Base-by-base conservation (phyloP, 78 protist species). In the Dictyostelium capitatum region DNA sequence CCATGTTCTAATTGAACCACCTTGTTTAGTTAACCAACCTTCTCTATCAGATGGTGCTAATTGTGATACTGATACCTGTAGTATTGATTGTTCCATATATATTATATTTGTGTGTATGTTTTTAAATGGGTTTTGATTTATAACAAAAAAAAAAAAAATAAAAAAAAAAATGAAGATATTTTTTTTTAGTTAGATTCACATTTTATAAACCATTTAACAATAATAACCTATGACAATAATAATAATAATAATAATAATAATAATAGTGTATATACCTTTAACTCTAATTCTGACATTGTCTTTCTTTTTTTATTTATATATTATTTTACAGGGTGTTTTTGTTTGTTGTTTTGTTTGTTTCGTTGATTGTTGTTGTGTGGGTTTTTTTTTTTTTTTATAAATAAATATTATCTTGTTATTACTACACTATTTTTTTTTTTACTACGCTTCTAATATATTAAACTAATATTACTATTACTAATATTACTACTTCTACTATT, bases 21-120 rank as follows among this genome's bases (percentile, higher is more conserved):
- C 96, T 59, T 95, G 96, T 47, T 95, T 95, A 12, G 89, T 95
- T 78, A 80, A 54, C 96, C 96, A 95, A 41, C 96, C 96, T 23
- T 92, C 96, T 47, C 91, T 75, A n/a, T 92, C 96, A 19, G 92
- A 23, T 59, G 96, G 96, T 69, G 90, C 93, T 53, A 92, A 70
- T 78, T 78, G 74, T 20, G 82, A 46, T 15, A 84, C 91, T 65
- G 96, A 92, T 19, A 92, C 92, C 79, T 67, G 19, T 23, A 83
- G 28, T 17, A 54, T 54, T 37, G 43, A 37, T 37, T 37, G 43
- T 37, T 37, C 43, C 43, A 37, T 37, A 37, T 37, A 37, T 37
- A 3, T 37, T 37, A 37, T 37, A 37, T 37, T 37, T 37, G 2
- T 37, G 43, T 37, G 43, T 37, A 37, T n/a, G n/a, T n/a, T n/a